Conservation (phyloP, 805 yeast species). For the Candida saitoana region DNA sequence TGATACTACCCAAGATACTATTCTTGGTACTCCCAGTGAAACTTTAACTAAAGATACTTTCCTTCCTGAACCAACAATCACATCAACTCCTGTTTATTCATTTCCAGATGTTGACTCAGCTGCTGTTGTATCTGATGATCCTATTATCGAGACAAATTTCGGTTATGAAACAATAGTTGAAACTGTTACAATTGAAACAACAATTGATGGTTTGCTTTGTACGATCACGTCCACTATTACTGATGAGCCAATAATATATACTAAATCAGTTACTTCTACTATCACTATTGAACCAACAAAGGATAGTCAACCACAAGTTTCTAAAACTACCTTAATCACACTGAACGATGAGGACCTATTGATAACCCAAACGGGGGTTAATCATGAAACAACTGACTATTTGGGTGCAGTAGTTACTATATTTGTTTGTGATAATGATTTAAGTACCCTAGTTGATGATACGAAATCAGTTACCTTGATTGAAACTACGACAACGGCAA, state of each 20-base stretch:
- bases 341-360: background rate
- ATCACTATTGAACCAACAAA: background rate
- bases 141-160: background rate
- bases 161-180: background rate
- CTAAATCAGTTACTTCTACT: background rate
- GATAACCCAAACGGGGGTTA: background rate
- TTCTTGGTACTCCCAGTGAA: background rate
- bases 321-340: background rate
- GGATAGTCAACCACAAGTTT: no score
- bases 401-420: background rate
- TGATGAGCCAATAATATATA: background rate
- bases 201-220: no score
- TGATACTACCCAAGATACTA: background rate
- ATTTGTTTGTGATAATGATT: background rate
- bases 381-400: background rate
- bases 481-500: background rate
- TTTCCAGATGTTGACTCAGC: background rate
- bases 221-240: background rate
- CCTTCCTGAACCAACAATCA: background rate
- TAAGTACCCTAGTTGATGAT: background rate
- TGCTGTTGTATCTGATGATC: background rate
- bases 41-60: background rate
- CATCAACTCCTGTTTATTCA: background rate
- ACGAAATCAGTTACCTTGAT: background rate
- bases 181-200: background rate